phyloP scores from a whole-genome alignment of 495 filamentous ascomycete species.

The Daldinia concentrica region DNA sequence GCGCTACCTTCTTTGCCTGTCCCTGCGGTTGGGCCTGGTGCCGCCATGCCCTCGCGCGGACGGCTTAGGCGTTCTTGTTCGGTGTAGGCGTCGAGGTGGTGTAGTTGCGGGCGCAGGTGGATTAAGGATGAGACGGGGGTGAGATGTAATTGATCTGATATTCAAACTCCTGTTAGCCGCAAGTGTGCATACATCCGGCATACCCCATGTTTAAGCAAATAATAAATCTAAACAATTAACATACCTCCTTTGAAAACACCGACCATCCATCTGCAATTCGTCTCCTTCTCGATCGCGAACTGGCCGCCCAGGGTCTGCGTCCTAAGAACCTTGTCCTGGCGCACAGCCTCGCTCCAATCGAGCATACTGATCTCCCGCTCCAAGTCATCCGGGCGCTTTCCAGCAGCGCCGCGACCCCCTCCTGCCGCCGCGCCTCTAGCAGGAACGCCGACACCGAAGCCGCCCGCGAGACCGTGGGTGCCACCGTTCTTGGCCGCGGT shows the following conservation, averaged over 20 bases:
- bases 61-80: conserved; percentile 56
- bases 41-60: conserved; percentile 33
- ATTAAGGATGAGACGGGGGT: conserved; percentile 57
- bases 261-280: conserved; percentile 55
- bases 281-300: conserved; percentile 49
- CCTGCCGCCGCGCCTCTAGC: conserved; percentile 1
- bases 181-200: background rate
- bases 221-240: no score
- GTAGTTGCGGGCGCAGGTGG: conserved; percentile 56
- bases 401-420: conserved; percentile 24
- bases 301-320: conserved; percentile 57
- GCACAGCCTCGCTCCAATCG: conserved; percentile 56
- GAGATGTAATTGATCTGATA: conserved; percentile 58
- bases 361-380: conserved; percentile 47
- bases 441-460: conserved; percentile 55
- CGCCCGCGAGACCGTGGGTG: conserved; percentile 57
- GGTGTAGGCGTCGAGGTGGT: conserved; percentile 58
- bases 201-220: no score
- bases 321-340: conserved; percentile 54
- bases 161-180: conserved; percentile 10
- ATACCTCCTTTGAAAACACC: conserved; percentile 59
- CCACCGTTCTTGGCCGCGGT: conserved; percentile 58
- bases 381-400: conserved; percentile 36
- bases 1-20: conserved; percentile 32
- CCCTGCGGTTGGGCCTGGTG: conserved; percentile 20